Evolutionary conservation across 176 grass and related monocot species (phyloP), one percentile per base, ranked within the genome.

Genomic region (Pharus latifolius): DNA sequence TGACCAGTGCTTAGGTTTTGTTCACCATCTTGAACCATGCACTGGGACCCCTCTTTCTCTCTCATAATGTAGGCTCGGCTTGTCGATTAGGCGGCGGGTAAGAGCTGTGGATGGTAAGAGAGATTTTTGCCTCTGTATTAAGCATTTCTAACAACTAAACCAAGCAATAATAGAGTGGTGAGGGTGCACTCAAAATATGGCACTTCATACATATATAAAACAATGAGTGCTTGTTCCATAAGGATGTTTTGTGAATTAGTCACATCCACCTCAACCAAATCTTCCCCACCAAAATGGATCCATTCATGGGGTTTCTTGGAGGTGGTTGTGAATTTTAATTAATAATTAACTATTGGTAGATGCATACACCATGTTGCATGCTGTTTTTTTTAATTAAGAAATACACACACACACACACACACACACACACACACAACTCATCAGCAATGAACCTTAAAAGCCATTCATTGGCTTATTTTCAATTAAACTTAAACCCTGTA

Each of bases 261-360:
- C 32, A 34, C 7, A 44, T 42, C 67, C 45, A 67, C 60, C 67
- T 32, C 26, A 33, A 67, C 41, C 16, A 28, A 69, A 65, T 44
- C 34, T 35, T 7, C 23, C 35, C 14, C 26, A 15, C 48, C 42
- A 5, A 57, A 27, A 38, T 60, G 23, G 69, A 30, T 4, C 17
- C 50, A 9, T 73, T 66, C 79, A 74, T 58, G 51, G 10, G 60
- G 42, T 59, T 79, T 40, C 60, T 49, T 74, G 30, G 35, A 59
- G 34, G 25, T 51, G 24, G 18, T 43, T 75, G 53, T 6, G 10
- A 9, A 42, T 28, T 29, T 40, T 26, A 15, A 49, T 43, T 67
- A n/a, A n/a, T 49, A 16, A 56, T 34, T 35, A n/a, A 48, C 47
- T 34, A 8, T 20, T 10, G 5, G 26, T 44, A 55, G 14, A 51